Percentiles rank a stretch among this genome's conserved stretches.
These are phyloP conservation scores for Ramalina intermedia DNA, from an alignment of 495 filamentous ascomycete genomes.

Conservation along the genomic window DNA sequence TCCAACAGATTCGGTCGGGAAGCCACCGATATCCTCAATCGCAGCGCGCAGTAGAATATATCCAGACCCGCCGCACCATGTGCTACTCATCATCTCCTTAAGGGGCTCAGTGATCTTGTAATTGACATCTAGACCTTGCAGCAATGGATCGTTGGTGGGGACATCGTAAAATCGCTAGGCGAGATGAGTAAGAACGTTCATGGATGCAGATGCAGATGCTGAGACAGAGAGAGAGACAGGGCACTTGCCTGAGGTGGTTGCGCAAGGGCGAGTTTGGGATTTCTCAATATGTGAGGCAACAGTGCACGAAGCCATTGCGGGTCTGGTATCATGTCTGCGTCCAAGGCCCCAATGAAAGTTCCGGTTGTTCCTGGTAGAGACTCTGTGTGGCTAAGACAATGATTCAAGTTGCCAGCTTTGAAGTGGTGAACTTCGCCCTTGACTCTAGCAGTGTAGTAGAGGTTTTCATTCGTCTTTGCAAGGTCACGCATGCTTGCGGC, in stretches of 20 bases:
- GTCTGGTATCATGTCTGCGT: conserved; percentile 32
- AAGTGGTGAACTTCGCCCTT: conserved; percentile 25
- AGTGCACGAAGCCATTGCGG: conserved; percentile 26
- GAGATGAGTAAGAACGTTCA: conserved; percentile 19
- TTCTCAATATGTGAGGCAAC: conserved; percentile 12
- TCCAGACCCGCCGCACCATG: conserved; percentile 40
- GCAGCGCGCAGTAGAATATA: conserved; percentile 41
- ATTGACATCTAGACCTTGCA: conserved; percentile 1
- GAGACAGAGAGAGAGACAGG: too few species aligned
- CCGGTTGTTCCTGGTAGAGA: neutral
- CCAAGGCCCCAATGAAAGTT: conserved; percentile 21
- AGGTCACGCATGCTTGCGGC: conserved; percentile 16
- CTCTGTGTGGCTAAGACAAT: conserved; percentile 15
- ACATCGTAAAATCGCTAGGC: conserved; percentile 5
- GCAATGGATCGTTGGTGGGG: conserved; percentile 2
- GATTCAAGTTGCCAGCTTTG: conserved; percentile 44
- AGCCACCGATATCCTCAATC: conserved; percentile 46
- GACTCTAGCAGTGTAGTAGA: neutral
- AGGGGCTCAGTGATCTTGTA: conserved; percentile 2
- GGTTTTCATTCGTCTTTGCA: conserved; percentile 27
- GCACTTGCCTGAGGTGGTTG: too few species aligned
- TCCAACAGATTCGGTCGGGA: neutral
- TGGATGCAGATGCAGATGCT: too few species aligned
- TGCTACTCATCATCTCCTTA: conserved; percentile 1
- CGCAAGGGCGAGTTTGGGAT: conserved; percentile 20